A percentile compares a stretch with the other conserved stretches of the same genome.
Conservation (phyloP, 345 rosid species). For the Trapa bicornis region DNA sequence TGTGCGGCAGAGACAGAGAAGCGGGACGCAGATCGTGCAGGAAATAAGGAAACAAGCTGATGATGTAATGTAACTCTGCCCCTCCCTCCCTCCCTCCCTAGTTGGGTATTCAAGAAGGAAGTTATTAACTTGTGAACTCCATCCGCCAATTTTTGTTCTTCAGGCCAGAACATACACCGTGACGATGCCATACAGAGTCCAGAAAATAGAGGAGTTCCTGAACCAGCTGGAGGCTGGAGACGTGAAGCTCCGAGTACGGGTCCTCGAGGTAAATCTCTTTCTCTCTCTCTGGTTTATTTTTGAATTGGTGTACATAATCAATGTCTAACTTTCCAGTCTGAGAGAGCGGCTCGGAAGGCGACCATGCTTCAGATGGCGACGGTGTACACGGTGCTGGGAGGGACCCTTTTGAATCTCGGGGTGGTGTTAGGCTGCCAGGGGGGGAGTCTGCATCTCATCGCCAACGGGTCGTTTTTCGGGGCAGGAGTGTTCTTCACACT, state of each 20-base stretch:
- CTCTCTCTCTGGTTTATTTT: not conserved
- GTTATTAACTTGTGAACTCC: not conserved
- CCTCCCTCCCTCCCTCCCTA: not conserved
- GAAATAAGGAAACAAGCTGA: slow-evolving; percentile 81
- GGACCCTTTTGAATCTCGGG: slow-evolving; percentile 72
- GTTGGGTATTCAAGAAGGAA: not conserved
- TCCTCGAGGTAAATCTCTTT: slow-evolving; percentile 58
- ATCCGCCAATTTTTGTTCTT: not conserved
- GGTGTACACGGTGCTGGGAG: slow-evolving; percentile 70
- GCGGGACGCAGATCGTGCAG: slow-evolving; percentile 60
- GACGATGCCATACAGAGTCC: slow-evolving; percentile 80
- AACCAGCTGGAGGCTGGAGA: slow-evolving; percentile 86
- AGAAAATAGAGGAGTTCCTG: slow-evolving; percentile 72
- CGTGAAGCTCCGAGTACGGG: slow-evolving; percentile 80
- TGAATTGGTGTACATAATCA: no score
- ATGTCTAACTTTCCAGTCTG: slow-evolving; percentile 35
- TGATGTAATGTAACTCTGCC: slow-evolving; percentile 32
- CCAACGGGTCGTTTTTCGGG: slow-evolving; percentile 64
- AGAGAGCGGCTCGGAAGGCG: slow-evolving; percentile 85
- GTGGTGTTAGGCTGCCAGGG: slow-evolving; percentile 61
- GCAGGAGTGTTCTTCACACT: slow-evolving; percentile 69
- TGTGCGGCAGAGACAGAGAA: slow-evolving; percentile 30
- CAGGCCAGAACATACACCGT: slow-evolving; percentile 78
- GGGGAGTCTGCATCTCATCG: slow-evolving; percentile 38
- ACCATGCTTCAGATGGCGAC: slow-evolving; percentile 89